phyloP scores from a whole-genome alignment of 2,329 filamentous ascomycete genomes.

The Apiospora malaysiana region DNA sequence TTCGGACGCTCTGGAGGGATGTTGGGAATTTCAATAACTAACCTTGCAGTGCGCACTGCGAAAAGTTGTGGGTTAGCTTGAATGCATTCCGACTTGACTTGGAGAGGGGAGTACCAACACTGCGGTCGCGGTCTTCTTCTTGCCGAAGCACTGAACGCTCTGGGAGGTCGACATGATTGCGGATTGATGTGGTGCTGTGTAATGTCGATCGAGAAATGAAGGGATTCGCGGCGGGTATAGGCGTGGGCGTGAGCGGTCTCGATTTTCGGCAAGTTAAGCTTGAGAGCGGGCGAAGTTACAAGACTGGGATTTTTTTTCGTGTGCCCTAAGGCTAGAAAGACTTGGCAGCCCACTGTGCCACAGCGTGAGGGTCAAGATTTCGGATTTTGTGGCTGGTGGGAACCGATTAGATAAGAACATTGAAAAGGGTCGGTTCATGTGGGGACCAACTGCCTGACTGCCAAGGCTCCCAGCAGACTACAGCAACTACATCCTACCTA shows the following conservation, averaged over 20 bases:
- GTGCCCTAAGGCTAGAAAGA: slow-evolving; percentile 19
- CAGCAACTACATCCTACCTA: neutral
- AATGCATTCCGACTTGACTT: neutral
- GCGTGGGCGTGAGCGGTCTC: slow-evolving; percentile 25
- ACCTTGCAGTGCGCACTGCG: slow-evolving; percentile 83
- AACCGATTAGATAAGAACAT: slow-evolving; percentile 18
- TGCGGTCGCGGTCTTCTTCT: slow-evolving; percentile 90
- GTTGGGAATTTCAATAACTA: slow-evolving; percentile 42
- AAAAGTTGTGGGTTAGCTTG: slow-evolving; percentile 12
- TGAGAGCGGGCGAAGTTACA: slow-evolving; percentile 17
- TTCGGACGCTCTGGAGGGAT: neutral
- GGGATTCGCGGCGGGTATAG: slow-evolving; percentile 35
- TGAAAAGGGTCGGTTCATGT: slow-evolving; percentile 14
- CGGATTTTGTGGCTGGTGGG: neutral
- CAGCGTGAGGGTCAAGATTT: slow-evolving; percentile 2
- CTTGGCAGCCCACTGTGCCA: neutral
- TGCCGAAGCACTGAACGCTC: slow-evolving; percentile 98
- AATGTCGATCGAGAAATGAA: slow-evolving; percentile 30
- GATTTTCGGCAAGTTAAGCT: slow-evolving; percentile 23
- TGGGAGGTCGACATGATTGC: slow-evolving; percentile 78
- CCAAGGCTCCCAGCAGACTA: neutral
- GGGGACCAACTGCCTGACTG: slow-evolving; percentile 22
- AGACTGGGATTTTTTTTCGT: slow-evolving; percentile 28
- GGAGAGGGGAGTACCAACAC: slow-evolving; percentile 48
- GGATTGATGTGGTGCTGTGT: slow-evolving; percentile 32